These are phyloP conservation scores for Pestalotiopsis sp. DNA, from an alignment of 2,329 filamentous ascomycete genomes.

Conservation along the genomic window DNA sequence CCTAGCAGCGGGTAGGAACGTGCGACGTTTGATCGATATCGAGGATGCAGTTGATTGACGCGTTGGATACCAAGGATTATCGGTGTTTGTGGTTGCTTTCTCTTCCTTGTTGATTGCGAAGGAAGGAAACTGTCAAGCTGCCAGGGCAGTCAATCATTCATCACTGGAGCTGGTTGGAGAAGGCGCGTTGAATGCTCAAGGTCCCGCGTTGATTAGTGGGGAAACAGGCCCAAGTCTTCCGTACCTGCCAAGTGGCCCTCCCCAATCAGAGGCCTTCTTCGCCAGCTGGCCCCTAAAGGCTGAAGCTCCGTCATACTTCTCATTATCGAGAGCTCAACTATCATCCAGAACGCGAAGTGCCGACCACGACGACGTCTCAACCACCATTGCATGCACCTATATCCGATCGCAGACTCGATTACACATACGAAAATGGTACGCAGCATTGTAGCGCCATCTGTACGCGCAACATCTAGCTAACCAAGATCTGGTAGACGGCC, in stretches of 20 bases:
- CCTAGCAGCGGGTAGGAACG: not conserved
- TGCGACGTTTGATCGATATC: not conserved
- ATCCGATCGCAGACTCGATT: not conserved
- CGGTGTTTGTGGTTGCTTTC: not conserved
- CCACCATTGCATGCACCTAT: not conserved
- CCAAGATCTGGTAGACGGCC: conserved; percentile 67
- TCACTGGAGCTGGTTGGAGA: not conserved
- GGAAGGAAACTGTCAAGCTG: not conserved
- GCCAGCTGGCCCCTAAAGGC: conserved; percentile 4
- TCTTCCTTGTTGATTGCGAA: not conserved
- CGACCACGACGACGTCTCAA: not conserved
- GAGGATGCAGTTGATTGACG: not conserved
- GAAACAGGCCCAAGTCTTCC: not conserved
- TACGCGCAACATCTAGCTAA: conserved; percentile 3
- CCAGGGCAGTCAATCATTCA: not conserved
- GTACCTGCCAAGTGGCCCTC: not conserved
- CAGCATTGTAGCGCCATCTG: not conserved
- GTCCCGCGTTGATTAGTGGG: not conserved
- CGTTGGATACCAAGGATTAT: not conserved
- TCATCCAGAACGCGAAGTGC: not conserved
- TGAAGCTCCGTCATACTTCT: not conserved
- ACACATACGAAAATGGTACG: not conserved
- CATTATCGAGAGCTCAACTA: not conserved
- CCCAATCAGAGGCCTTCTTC: not conserved
- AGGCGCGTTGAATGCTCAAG: not conserved